Evolutionary conservation across 2,329 filamentous ascomycete genomes (phyloP).

Genomic region (Orbilia oligospora): DNA sequence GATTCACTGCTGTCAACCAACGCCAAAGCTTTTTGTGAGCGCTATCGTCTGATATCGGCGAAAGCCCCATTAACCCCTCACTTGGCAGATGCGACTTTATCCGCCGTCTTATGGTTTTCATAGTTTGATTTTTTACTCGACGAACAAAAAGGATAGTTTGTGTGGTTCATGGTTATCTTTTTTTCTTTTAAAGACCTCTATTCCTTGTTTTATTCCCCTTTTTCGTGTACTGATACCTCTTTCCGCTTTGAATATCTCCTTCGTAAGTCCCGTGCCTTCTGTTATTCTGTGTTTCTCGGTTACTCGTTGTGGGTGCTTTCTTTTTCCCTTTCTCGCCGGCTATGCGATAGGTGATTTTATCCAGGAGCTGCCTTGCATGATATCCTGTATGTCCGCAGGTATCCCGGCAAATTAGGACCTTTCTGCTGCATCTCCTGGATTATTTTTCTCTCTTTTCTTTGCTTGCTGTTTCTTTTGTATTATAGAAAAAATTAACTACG

Average conservation of each 20-base stretch:
- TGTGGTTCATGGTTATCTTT: not conserved
- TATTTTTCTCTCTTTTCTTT: constrained; percentile 13
- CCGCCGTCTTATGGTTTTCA: not conserved
- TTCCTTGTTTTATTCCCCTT: no score
- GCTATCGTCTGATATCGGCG: not conserved
- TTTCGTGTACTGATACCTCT: constrained; percentile 43
- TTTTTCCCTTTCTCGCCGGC: constrained; percentile 5
- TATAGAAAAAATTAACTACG: constrained; percentile 35
- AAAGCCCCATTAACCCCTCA: constrained; percentile 6
- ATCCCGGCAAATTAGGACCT: constrained; percentile 3
- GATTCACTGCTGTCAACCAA: constrained; percentile 63
- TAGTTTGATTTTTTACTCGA: not conserved
- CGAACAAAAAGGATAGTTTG: constrained; percentile 18
- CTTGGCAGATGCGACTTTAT: not conserved
- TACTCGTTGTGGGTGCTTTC: constrained; percentile 43
- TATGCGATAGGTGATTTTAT: constrained; percentile 25
- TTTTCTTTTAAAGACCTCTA: constrained; percentile 8
- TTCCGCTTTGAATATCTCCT: constrained; percentile 16
- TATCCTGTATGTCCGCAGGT: not conserved
- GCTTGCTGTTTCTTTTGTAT: constrained; percentile 35
- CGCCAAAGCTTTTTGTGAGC: constrained; percentile 55
- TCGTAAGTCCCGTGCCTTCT: constrained; percentile 9
- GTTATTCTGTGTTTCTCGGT: constrained; percentile 12
- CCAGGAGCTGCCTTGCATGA: constrained; percentile 24
- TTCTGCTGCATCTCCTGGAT: constrained; percentile 19